Evolutionary conservation across 1,139 yeast species (phyloP), one percentile per base, ranked within the genome.

Genomic region (Scheffersomyces quercinus): DNA sequence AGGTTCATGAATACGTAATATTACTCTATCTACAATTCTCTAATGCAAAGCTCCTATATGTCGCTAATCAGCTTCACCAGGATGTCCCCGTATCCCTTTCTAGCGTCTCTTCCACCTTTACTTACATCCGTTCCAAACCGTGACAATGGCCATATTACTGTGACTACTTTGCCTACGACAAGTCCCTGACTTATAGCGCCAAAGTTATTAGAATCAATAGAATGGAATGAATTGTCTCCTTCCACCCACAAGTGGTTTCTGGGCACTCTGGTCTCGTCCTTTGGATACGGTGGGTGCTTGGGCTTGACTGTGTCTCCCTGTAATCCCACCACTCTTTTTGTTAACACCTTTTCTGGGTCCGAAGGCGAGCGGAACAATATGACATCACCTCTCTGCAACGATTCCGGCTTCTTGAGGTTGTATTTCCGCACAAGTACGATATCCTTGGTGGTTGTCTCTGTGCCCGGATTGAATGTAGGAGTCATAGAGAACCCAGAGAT

Each of bases 231-330:
- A 59, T 89, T 90, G 60, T 91, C 98, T 3, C 98, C 98, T 62
- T 91, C 97, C 0, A 90, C 90, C 97, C 97, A 91, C 10, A 88
- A 56, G 60, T 91, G 98, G 55, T 83, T 85, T 44, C 88, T 65
- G 3, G 97, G 97, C 2, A 91, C 68, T 24, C 67, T 66, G 7
- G 85, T 82, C 36, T 70, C 68, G 2, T 73, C 67, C 55, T 82
- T 77, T 1, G 95, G 93, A 58, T 86, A 88, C 14, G 82, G 82
- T 28, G 65, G 62, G 9, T 76, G 67, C 44, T 84, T 70, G 1
- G 96, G 82, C 20, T 64, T 57, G 0, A 90, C 73, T 3, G 71
- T 61, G 53, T 88, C 96, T 24, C 93, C 91, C 45, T 81, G 89
- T 1, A 82, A 56, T 1, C 86, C 97, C 48, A 85, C 77, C 7